Percentiles rank a stretch among this genome's conserved stretches.
Conservation (phyloP, 2,329 filamentous ascomycete species). For the Hirsutella minnesotensis region DNA sequence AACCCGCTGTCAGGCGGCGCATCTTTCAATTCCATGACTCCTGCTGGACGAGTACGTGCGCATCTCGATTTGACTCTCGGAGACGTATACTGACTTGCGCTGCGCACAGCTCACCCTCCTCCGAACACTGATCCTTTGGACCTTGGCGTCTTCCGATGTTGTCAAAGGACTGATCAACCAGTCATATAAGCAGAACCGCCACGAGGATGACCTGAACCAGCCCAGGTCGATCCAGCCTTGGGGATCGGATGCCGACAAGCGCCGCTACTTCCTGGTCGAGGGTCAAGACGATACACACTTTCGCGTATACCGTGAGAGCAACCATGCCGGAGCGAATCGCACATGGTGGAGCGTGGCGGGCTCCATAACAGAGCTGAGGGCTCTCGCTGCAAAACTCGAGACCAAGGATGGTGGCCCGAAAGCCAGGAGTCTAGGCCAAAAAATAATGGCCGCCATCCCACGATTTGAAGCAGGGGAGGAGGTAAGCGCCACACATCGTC, state of each 20-base stretch:
- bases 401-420: slow-evolving; percentile 69
- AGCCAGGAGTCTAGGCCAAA: slow-evolving; percentile 64
- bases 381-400: slow-evolving; percentile 63
- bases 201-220: slow-evolving; percentile 71
- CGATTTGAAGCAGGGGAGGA: slow-evolving; percentile 91
- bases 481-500: slow-evolving; percentile 33
- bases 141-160: slow-evolving; percentile 74
- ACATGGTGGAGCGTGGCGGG: slow-evolving; percentile 93
- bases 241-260: slow-evolving; percentile 81
- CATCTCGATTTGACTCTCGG: background rate
- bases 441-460: slow-evolving; percentile 68
- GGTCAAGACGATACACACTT: slow-evolving; percentile 91
- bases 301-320: slow-evolving; percentile 86
- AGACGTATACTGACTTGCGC: slow-evolving; percentile 5
- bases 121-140: slow-evolving; percentile 76
- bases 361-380: slow-evolving; percentile 73
- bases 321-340: slow-evolving; percentile 59
- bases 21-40: slow-evolving; percentile 72
- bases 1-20: slow-evolving; percentile 73
- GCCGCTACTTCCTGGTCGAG: slow-evolving; percentile 88
- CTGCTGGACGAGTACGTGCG: slow-evolving; percentile 60
- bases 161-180: slow-evolving; percentile 74
- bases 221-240: slow-evolving; percentile 82
- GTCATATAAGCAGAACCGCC: slow-evolving; percentile 77
- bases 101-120: slow-evolving; percentile 62